These are phyloP conservation scores for Selenicereus undatus DNA, from an alignment of 148 eudicot genomes.

Conservation along the genomic window DNA sequence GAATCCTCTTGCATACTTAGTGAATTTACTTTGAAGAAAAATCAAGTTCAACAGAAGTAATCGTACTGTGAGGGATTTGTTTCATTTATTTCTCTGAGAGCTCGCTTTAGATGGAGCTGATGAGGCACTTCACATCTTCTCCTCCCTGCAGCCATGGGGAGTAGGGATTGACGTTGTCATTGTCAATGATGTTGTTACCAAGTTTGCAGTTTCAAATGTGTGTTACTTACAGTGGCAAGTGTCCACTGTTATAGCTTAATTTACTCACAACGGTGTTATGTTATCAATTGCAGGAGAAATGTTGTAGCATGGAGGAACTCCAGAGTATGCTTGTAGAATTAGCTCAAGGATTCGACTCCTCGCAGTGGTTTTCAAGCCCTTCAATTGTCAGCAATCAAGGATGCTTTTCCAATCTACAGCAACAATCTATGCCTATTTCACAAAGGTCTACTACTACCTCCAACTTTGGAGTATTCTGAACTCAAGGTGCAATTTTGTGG, in stretches of 20 bases:
- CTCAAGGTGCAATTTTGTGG: not conserved
- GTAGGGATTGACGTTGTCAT: no score
- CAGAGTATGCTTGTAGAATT: slow-evolving; percentile 66
- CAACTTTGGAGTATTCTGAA: slow-evolving; percentile 18
- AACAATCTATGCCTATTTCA: not conserved
- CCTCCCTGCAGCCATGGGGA: no score
- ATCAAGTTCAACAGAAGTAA: no score
- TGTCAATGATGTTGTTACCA: not conserved
- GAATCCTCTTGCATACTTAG: no score
- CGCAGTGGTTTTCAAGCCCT: slow-evolving; percentile 28
- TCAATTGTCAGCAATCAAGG: slow-evolving; percentile 17
- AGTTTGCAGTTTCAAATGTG: not conserved
- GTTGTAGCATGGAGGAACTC: slow-evolving; percentile 55
- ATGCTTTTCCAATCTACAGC: slow-evolving; percentile 13
- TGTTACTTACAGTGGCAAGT: no score
- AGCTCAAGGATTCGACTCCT: slow-evolving; percentile 49
- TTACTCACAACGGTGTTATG: not conserved
- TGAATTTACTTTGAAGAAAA: no score
- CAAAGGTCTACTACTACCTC: slow-evolving; percentile 13
- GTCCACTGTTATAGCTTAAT: not conserved
- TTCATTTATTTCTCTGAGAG: no score
- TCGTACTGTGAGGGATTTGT: no score
- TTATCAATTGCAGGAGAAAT: slow-evolving; percentile 38
- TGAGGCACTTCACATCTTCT: no score
- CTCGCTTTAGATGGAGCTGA: no score